A percentile compares a stretch with the other conserved stretches of the same genome.
These are phyloP conservation scores for Taiozyma sp. DNA, from an alignment of 1,139 yeast genomes.

Conservation along the genomic window DNA sequence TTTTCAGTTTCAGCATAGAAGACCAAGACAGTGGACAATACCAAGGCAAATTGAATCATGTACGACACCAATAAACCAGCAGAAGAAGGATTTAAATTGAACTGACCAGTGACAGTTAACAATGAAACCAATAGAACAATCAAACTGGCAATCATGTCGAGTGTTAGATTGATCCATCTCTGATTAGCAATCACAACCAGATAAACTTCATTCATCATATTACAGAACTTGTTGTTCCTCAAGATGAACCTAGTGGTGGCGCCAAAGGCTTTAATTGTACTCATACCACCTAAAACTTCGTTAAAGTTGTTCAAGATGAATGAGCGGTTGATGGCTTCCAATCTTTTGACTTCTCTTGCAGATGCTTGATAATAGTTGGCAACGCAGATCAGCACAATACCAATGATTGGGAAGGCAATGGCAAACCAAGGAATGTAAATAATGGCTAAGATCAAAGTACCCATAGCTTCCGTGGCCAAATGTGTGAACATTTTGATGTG, in stretches of 20 bases:
- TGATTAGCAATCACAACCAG: slow-evolving; percentile 49
- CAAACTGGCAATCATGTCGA: slow-evolving; percentile 39
- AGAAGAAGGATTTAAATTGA: slow-evolving; percentile 57
- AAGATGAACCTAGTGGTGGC: slow-evolving; percentile 33
- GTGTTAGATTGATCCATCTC: slow-evolving; percentile 54
- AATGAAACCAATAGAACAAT: slow-evolving; percentile 44
- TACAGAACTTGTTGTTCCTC: slow-evolving; percentile 37
- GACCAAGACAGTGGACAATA: slow-evolving; percentile 43
- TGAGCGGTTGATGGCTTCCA: slow-evolving; percentile 61
- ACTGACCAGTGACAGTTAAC: slow-evolving; percentile 59
- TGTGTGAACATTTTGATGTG: slow-evolving; percentile 48
- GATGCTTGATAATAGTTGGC: slow-evolving; percentile 53
- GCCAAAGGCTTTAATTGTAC: slow-evolving; percentile 49
- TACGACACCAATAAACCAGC: slow-evolving; percentile 69
- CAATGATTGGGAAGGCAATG: slow-evolving; percentile 51
- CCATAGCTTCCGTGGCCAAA: slow-evolving; percentile 51
- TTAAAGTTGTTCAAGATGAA: slow-evolving; percentile 59
- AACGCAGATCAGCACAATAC: slow-evolving; percentile 34
- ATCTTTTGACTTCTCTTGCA: slow-evolving; percentile 57
- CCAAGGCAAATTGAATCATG: slow-evolving; percentile 45
- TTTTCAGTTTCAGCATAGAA: slow-evolving; percentile 63
- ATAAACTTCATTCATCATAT: slow-evolving; percentile 55
- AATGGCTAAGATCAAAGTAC: slow-evolving; percentile 58
- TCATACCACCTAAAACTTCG: slow-evolving; percentile 53
- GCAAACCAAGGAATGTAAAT: slow-evolving; percentile 68